phyloP scores from a whole-genome alignment of 805 yeast genomes.

The Zygosaccharomyces bisporus region DNA sequence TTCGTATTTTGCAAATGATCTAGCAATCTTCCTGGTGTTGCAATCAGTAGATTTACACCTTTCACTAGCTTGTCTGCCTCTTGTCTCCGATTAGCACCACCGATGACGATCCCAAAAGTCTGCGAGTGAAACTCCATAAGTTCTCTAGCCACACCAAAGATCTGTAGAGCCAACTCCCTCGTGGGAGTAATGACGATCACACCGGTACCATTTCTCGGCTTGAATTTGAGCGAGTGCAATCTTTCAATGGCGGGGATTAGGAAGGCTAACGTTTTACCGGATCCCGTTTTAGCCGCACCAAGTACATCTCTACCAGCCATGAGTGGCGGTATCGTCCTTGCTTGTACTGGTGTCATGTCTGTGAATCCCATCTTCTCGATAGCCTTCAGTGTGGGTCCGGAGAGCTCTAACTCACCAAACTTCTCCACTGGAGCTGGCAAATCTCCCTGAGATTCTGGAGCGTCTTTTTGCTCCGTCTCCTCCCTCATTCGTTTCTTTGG shows the following conservation, averaged over 20 bases:
- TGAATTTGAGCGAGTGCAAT: constrained; percentile 83
- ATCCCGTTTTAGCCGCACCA: constrained; percentile 99
- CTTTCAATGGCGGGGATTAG: constrained; percentile 93
- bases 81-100: constrained; percentile 96
- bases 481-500: constrained; percentile 12
- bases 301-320: constrained; percentile 95
- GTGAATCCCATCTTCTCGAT: constrained; percentile 85
- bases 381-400: constrained; percentile 78
- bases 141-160: constrained; percentile 96
- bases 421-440: constrained; percentile 25
- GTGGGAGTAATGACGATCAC: constrained; percentile 95
- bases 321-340: constrained; percentile 93
- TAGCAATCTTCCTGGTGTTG: constrained; percentile 95
- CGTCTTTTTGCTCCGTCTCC: constrained; percentile 11
- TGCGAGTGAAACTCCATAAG: constrained; percentile 86
- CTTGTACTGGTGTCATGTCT: constrained; percentile 91
- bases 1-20: constrained; percentile 95
- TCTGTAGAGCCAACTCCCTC: constrained; percentile 94
- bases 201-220: constrained; percentile 98
- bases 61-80: constrained; percentile 92
- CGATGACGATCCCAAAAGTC: constrained; percentile 94
- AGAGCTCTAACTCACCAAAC: constrained; percentile 56
- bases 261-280: constrained; percentile 96
- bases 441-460: constrained; percentile 13
- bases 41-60: constrained; percentile 91